Percentiles rank a stretch among this genome's conserved stretches.
Conservation (phyloP, 73 alveolate species). For the Diophrys appendiculata region DNA sequence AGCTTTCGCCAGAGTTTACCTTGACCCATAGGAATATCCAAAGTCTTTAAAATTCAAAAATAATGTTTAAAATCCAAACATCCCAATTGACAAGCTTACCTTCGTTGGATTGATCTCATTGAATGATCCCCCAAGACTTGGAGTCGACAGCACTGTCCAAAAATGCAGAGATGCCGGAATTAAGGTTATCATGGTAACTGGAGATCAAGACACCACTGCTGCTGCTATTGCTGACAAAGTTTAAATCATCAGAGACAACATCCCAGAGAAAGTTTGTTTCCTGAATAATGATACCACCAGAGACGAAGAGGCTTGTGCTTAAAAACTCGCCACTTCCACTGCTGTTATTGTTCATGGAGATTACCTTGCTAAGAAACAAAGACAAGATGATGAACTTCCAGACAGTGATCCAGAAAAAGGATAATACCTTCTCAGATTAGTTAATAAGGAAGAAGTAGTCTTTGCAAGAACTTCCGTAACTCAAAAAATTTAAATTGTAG, state of each 20-base stretch:
- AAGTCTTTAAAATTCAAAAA: constrained; percentile 34
- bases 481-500: constrained; percentile 91
- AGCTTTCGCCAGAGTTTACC: constrained; percentile 71
- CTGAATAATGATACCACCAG: too few relatives aligned
- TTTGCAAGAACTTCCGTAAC: constrained; percentile 98
- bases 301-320: too few relatives aligned
- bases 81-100: constrained; percentile 62
- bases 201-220: constrained; percentile 97
- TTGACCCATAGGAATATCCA: constrained; percentile 51
- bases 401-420: constrained; percentile 79
- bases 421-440: constrained; percentile 56
- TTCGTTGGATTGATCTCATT: constrained; percentile 92
- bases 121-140: constrained; percentile 96
- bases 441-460: constrained; percentile 84
- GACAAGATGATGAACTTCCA: constrained; percentile 67
- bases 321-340: too few relatives aligned
- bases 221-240: constrained; percentile 94
- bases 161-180: constrained; percentile 92
- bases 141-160: constrained; percentile 71
- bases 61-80: constrained; percentile 62
- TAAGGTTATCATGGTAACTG: constrained; percentile 97
- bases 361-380: constrained; percentile 60
- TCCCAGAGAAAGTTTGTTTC: too few relatives aligned
- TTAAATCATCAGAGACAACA: constrained; percentile 60
- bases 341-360: constrained; percentile 88